Evolutionary conservation across 208 protist species (phyloP), one percentile per base, ranked within the genome.

Genomic region (Trypanosoma theileri): DNA sequence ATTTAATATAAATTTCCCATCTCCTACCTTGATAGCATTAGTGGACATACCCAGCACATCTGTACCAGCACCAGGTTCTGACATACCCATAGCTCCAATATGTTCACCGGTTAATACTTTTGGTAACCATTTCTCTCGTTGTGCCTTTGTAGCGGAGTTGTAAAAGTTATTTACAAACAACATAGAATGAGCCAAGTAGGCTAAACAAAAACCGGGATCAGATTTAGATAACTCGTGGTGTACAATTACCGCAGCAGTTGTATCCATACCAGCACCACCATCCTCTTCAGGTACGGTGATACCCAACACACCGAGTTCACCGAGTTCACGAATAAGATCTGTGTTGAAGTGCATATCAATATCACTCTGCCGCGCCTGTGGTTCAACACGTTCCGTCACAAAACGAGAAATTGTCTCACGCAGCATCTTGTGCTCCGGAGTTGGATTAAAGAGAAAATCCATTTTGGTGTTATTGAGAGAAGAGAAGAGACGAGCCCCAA

Each of bases 81-180:
- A 92, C 97, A 99, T 98, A 22, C 94, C 93, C 62, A 99, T 86
- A n/a, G 96, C 97, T 9, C 97, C 98, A 46, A 99, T 77, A 66
- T 92, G 84, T 65, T 98, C 97, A 44, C 98, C 98, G n/a, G 78
- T 79, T 35, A 98, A 86, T 9, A 98, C 84, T 75, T 96, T 94
- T 22, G 85, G 82, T 21, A 93, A 73, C 80, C 90, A 96, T 55
- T 97, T 95, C 46, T 83, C 69, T 55, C 96, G 97, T 81, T 99
- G 97, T 46, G 71, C 77, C 26, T 84, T 81, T 44, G 88, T 98
- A 17, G 95, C 95, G 62, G 80, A 66, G 48, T 81, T 76, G 56
- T 83, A 88, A 19, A 93, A 95, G 73, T 94, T 92, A 68, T 94
- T 91, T 40, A 89, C 84, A 55, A 94, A 92, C 16, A 94, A 80